Evolutionary conservation across 1,284 basidiomycete species (phyloP).

Genomic region (Violaceomyces palustris): DNA sequence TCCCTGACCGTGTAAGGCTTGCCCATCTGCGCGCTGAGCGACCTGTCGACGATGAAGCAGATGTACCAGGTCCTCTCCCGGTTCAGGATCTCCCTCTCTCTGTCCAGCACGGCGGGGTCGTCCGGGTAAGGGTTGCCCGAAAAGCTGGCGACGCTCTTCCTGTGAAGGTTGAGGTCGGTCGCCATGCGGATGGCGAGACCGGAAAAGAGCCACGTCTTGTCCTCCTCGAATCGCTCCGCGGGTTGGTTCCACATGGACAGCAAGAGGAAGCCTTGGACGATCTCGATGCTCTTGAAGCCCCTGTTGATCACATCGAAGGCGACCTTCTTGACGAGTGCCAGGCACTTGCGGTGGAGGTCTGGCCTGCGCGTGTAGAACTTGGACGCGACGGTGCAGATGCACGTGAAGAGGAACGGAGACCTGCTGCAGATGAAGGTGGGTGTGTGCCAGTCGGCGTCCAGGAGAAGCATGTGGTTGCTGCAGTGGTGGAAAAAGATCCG

Average conservation of each 20-base stretch:
- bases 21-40: constrained; percentile 78
- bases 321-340: constrained; percentile 81
- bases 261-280: constrained; percentile 54
- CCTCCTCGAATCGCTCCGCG: constrained; percentile 72
- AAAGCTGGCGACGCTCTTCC: constrained; percentile 67
- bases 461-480: constrained; percentile 35
- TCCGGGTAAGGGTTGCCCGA: constrained; percentile 49
- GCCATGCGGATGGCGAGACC: constrained; percentile 70
- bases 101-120: constrained; percentile 54
- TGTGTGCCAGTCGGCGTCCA: constrained; percentile 52
- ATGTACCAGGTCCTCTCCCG: constrained; percentile 89
- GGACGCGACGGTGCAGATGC: constrained; percentile 83
- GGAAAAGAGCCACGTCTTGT: constrained; percentile 73
- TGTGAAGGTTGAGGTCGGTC: constrained; percentile 88
- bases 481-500: constrained; percentile 69
- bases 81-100: constrained; percentile 83
- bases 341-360: constrained; percentile 74
- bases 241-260: constrained; percentile 54
- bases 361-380: constrained; percentile 80
- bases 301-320: constrained; percentile 63
- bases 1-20: constrained; percentile 80
- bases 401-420: constrained; percentile 50
- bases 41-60: constrained; percentile 84
- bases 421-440: constrained; percentile 49
- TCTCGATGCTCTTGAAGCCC: constrained; percentile 89